Conservation (phyloP, 768 basidiomycete species). For the Podaxis mareebaensis region DNA sequence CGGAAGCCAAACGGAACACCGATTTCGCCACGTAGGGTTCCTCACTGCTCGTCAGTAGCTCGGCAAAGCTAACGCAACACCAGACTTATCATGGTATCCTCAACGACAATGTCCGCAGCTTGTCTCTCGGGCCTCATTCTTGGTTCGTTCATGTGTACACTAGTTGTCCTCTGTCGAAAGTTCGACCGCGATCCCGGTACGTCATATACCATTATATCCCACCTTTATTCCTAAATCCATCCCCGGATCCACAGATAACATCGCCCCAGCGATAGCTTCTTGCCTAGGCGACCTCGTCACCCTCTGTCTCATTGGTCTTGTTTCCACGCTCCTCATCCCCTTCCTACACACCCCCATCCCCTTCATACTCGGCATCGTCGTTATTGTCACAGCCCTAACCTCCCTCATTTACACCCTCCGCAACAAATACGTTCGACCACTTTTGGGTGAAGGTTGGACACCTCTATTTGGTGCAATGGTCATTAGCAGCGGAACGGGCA, state of each 20-base stretch:
- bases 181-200: conserved; percentile 83
- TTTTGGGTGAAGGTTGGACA: conserved; percentile 85
- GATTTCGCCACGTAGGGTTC: conserved; percentile 37
- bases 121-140: conserved; percentile 75
- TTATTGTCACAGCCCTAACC: conserved; percentile 44
- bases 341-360: conserved; percentile 68
- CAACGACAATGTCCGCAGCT: conserved; percentile 79
- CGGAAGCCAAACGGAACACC: conserved; percentile 28
- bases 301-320: conserved; percentile 73
- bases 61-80: conserved; percentile 7
- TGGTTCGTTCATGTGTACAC: conserved; percentile 89
- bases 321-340: conserved; percentile 71
- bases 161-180: conserved; percentile 77
- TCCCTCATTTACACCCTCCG: conserved; percentile 59
- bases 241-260: conserved; percentile 70
- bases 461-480: conserved; percentile 91
- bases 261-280: conserved; percentile 90
- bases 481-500: conserved; percentile 85
- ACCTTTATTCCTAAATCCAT: neutral
- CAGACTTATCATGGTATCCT: conserved; percentile 77
- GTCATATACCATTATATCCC: conserved; percentile 17
- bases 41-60: neutral
- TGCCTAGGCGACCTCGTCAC: conserved; percentile 94
- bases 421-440: conserved; percentile 68
- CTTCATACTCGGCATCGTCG: conserved; percentile 50